Base-by-base conservation (phyloP, 2,329 filamentous ascomycete species). In the Cladophialophora immunda region DNA sequence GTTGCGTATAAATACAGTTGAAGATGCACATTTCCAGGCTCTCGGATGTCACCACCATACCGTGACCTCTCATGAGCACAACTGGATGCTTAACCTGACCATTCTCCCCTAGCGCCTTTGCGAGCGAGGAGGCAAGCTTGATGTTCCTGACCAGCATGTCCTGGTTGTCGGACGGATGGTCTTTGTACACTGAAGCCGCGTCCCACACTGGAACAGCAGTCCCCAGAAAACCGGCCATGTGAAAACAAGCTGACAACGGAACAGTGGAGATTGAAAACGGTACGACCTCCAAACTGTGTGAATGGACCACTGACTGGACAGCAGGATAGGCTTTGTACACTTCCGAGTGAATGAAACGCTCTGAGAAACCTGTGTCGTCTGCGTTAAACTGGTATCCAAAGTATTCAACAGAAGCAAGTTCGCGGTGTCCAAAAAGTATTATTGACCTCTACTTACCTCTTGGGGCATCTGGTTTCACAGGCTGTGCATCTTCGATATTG, bases 31-130 rank as follows among this genome's bases (percentile, higher is more conserved):
- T 58, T 29, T 58, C 56, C 36, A 58, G 25, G 27, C 56, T 58
- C 36, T 58, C 56, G 30, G 56, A 36, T 1, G 56, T 47, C 56
- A 58, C 56, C 3, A 58, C 56, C 56, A 58, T 58, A 27, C 56
- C 56, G n/a, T 58, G 56, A n/a, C 56, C 56, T 58, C 56, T 58
- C 56, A 58, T 58, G 13, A 58, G 56, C 56, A 58, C 56, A 30
- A 58, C 56, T 27, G 56, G 56, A 30, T 58, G 36, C 17, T 47
- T 58, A 36, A 58, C 36, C 56, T 58, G 56, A 25, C 56, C 56
- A 29, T 58, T 17, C 19, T 58, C 32, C n/a, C 56, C 56, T n/a
- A 58, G 25, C 9, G 36, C 17, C 29, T 41, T 38, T 11, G 56
- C 56, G 5, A 58, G 56, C 15, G 56, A 58, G 22, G 56, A 58